Conservation (phyloP, 106 monocot species). For the Gastrodia elata region DNA sequence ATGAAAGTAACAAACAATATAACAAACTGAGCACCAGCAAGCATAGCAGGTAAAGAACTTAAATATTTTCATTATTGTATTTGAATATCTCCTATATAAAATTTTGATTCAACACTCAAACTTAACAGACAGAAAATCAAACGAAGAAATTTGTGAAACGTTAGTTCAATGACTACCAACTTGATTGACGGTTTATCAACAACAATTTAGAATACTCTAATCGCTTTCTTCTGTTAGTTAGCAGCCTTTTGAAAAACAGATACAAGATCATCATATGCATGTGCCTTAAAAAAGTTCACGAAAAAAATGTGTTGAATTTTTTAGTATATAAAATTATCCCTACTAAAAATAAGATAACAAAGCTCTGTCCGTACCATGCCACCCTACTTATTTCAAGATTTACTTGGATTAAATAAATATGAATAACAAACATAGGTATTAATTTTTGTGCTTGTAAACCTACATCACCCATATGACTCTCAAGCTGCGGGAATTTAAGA, state of each 20-base stretch:
- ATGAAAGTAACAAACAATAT: background rate
- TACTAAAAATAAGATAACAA: background rate
- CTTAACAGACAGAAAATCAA: too few relatives aligned
- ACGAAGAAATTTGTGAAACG: too few relatives aligned
- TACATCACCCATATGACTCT: background rate
- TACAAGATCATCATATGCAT: background rate
- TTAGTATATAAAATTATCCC: background rate
- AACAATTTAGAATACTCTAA: background rate
- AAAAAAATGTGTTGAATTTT: background rate
- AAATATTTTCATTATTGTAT: too few relatives aligned
- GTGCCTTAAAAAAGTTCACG: background rate
- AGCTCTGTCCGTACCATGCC: background rate
- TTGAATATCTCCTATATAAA: too few relatives aligned
- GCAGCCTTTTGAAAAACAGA: background rate
- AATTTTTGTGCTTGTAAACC: background rate
- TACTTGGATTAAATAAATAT: background rate
- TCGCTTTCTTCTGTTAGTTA: background rate
- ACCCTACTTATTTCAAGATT: background rate
- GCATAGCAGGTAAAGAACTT: too few relatives aligned
- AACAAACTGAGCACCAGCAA: background rate
- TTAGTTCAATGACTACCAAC: background rate
- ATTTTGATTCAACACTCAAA: too few relatives aligned
- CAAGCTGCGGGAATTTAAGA: background rate
- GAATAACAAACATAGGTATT: background rate
- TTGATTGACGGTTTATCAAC: background rate